Percentiles rank a stretch among this genome's conserved stretches.
Conservation (phyloP, 139 green algal species). For the Micromonas pusilla region DNA sequence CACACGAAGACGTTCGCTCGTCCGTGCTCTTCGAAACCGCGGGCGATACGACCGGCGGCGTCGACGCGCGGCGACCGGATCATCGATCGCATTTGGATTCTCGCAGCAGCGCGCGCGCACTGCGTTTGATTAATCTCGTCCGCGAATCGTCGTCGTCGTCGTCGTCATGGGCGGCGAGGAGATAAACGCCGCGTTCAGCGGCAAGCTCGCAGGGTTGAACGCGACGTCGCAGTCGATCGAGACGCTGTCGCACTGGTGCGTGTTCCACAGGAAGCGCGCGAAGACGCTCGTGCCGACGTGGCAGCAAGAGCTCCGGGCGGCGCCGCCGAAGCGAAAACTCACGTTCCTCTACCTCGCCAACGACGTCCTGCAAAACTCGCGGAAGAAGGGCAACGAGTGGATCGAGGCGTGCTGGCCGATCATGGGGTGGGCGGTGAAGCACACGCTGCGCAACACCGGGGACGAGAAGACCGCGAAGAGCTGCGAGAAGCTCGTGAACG, state of each 20-base stretch:
- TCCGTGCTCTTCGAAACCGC: too few species aligned
- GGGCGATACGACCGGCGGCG: too few species aligned
- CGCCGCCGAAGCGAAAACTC: conserved; percentile 37
- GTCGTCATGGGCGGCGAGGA: background rate
- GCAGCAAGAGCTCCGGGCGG: conserved; percentile 4
- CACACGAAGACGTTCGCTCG: too few species aligned
- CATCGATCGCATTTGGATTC: too few species aligned
- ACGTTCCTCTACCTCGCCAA: conserved; percentile 66
- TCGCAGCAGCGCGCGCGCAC: too few species aligned
- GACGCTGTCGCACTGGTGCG: conserved; percentile 22
- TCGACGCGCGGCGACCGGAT: too few species aligned
- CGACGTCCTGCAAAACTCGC: conserved; percentile 67
- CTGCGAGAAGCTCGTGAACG: conserved; percentile 37
- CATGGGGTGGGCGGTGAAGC: background rate
- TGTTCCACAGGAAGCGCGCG: conserved; percentile 9
- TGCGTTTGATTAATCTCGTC: too few species aligned
- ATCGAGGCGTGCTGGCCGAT: conserved; percentile 51
- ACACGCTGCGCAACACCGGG: conserved; percentile 35
- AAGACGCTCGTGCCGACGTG: conserved; percentile 9
- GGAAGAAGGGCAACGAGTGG: conserved; percentile 65
- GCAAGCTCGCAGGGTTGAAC: background rate
- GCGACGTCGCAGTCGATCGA: conserved; percentile 9
- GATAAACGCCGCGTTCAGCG: background rate
- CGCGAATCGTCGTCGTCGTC: too few species aligned
- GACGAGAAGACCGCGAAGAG: conserved; percentile 38